These are phyloP conservation scores for Grosmannia clavigera DNA, from an alignment of 2,329 filamentous ascomycete species.

Conservation along the genomic window DNA sequence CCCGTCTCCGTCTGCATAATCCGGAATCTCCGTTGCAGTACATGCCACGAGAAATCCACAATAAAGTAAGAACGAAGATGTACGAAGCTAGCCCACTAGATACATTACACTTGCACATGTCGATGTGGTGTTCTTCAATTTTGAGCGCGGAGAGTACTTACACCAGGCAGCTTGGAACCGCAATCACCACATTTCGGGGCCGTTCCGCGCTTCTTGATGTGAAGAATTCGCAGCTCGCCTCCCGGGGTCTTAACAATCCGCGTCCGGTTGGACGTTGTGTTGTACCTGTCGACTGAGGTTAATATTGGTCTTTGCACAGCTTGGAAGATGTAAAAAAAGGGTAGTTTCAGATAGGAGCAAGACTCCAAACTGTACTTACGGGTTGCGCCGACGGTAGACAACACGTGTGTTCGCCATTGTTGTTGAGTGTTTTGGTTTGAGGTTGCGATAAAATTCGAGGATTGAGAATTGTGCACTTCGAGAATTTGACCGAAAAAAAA, in stretches of 20 bases:
- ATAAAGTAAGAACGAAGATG: not conserved
- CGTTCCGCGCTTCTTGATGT: conserved; percentile 99
- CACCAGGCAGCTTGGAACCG: conserved; percentile 90
- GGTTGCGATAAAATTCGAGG: conserved; percentile 3
- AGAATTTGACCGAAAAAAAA: conserved; percentile 7
- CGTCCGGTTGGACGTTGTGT: conserved; percentile 95
- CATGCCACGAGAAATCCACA: no score
- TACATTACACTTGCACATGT: not conserved
- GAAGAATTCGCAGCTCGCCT: conserved; percentile 87
- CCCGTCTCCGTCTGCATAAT: not conserved
- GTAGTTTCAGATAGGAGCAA: not conserved
- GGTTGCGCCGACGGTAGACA: conserved; percentile 66
- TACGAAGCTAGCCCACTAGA: not conserved
- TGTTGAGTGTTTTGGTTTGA: conserved; percentile 27
- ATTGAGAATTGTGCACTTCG: conserved; percentile 1
- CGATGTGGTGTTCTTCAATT: not conserved
- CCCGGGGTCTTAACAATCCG: conserved; percentile 93
- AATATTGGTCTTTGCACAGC: not conserved
- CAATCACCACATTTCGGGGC: conserved; percentile 99
- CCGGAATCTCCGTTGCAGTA: no score
- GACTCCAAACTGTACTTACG: conserved; percentile 42
- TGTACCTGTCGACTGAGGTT: conserved; percentile 54
- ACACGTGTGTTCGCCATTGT: conserved; percentile 49
- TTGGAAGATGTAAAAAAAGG: not conserved
- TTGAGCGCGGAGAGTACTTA: conserved; percentile 45